Evolutionary conservation across 1,284 basidiomycete species (phyloP), one percentile per base, ranked within the genome.

Genomic region (Pseudozyma sp.): DNA sequence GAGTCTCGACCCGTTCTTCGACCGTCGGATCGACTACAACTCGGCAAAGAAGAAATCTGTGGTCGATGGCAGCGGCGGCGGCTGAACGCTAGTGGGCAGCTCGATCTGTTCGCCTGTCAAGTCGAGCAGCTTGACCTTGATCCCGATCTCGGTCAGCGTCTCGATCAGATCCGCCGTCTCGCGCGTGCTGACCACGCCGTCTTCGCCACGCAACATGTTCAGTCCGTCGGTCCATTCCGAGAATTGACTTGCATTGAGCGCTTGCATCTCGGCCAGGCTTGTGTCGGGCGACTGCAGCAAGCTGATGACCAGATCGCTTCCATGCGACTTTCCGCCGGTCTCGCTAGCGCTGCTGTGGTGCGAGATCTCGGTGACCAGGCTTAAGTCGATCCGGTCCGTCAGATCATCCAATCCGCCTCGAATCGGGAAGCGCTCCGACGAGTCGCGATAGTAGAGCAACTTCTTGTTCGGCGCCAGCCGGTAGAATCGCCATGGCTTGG

Each of bases 151-250:
- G 13, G 94, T 96, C 79, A 97, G 86, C 42, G 71, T 77, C 42
- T 82, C 67, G 47, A 81, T 80, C 53, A 64, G 65, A 17, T 82
- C 78, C 42, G 77, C 81, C 57, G 78, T 82, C 58, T 82, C 74
- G 42, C 68, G 68, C 33, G 80, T 82, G 55, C 68, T 77, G 16
- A 81, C 77, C 14, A 79, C 65, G 31, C 76, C 78, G 6, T 77
- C 78, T 58, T 78, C 77, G 35, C 72, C 73, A 31, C 77, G 69
- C 24, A 84, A 63, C 89, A 96, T 93, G 79, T 94, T 93, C 82
- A 98, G 85, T 3, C 94, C 95, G 84, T 98, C 95, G 0, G 93
- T 93, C 95, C 95, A 98, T 85, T 98, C 95, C 24, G 93, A 92
- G 89, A 93, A 94, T 47, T 92, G 88, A 17, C 91, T 90, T 54